phyloP scores from a whole-genome alignment of 2,329 filamentous ascomycete species.

The Epichloe festucae region DNA sequence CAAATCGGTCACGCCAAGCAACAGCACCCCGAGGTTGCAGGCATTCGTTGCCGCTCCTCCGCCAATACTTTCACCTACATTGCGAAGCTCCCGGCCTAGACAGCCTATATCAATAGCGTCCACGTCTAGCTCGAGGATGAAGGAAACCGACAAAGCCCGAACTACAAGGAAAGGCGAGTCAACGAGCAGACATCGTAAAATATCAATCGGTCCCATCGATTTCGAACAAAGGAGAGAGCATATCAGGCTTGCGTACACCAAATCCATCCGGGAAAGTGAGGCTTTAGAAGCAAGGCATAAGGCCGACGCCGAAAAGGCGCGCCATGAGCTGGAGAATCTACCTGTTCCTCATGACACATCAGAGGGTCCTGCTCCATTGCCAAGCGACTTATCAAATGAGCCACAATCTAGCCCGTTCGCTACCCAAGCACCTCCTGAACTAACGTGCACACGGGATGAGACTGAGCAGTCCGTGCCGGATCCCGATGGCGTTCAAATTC shows the following conservation, averaged over 20 bases:
- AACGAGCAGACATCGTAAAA: slow-evolving; percentile 33
- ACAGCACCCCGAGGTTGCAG: slow-evolving; percentile 48
- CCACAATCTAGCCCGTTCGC: background rate
- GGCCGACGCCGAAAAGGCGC: slow-evolving; percentile 34
- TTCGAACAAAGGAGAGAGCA: slow-evolving; percentile 71
- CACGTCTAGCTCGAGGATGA: slow-evolving; percentile 57
- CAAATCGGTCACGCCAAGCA: slow-evolving; percentile 33
- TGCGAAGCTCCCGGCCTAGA: slow-evolving; percentile 71
- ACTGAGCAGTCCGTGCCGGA: background rate
- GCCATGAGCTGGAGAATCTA: slow-evolving; percentile 35
- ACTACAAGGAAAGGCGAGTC: slow-evolving; percentile 25
- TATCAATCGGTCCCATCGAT: slow-evolving; percentile 62
- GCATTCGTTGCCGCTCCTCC: slow-evolving; percentile 60
- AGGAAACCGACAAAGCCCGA: slow-evolving; percentile 39
- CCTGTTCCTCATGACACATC: slow-evolving; percentile 6
- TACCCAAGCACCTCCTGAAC: background rate
- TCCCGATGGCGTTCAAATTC: background rate
- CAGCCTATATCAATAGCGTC: slow-evolving; percentile 65
- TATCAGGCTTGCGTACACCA: slow-evolving; percentile 75
- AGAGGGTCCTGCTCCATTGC: background rate
- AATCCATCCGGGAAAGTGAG: slow-evolving; percentile 65
- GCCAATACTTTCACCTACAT: slow-evolving; percentile 62
- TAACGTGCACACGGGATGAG: background rate
- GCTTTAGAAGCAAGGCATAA: slow-evolving; percentile 41
- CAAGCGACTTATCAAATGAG: background rate